Evolutionary conservation across 2,329 filamentous ascomycete species (phyloP), one percentile per base, ranked within the genome.

Genomic region (Ophiostoma himal-ulmi): DNA sequence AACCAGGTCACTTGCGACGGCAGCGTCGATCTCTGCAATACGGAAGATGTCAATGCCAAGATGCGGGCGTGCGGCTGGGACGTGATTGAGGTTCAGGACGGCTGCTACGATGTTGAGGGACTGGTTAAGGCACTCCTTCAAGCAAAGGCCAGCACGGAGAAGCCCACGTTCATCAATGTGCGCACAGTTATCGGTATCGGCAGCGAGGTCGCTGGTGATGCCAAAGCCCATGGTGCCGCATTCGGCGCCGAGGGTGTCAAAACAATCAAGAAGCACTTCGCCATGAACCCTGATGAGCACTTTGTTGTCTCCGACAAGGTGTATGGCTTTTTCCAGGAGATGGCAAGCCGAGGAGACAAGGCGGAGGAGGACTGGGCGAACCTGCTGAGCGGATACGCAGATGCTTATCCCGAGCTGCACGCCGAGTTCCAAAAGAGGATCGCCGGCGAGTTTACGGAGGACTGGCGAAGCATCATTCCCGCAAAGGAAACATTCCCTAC

Each of bases 1-100:
- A 88, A 88, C 75, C 83, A 86, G 74, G 79, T 88, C 67, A 87
- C 85, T 5, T 88, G 85, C 74, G 86, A 88, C 71, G 86, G 86
- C 1, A 82, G 81, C 1, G 81, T 87, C 2, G 84, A 87, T 75
- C 78, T 83, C 14, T 80, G 79, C 7, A 86, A 85, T 72, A 84
- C 81, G 5, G 69, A 70, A 34, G 48, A 70, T n/a, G 37, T 70
- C 64, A 70, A 70, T 13, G 76, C 79, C 7, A 88, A 87, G 77
- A 87, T 88, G 85, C 78, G 80, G 6, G 84, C 85, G 7, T 83
- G 80, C 39, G 84, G 84, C 3, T 88, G 84, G 84, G 74, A 86
- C 22, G 84, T 88, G 1, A 79, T 87, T 5, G 83, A 86, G 30
- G 78, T 88, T 1, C 75, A 80, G 8, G 82, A 87, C 73, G 86